Evolutionary conservation across 2,329 filamentous ascomycete genomes (phyloP), one percentile per base, ranked within the genome.

Genomic region (Ophiostoma quercus): DNA sequence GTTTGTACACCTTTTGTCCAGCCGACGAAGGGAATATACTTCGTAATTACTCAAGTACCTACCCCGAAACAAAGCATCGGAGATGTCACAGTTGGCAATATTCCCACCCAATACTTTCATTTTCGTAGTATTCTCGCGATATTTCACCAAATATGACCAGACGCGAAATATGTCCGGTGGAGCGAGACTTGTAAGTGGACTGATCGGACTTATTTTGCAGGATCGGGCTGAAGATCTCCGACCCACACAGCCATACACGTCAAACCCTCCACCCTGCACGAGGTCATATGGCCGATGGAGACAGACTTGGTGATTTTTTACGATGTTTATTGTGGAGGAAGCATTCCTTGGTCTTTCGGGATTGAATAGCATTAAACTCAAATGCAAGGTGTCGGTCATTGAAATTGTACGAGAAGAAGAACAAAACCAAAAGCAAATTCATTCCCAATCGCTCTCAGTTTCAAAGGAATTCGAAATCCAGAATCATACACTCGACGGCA

Each of bases 241-340:
- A 22, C n/a, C 51, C 51, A 57, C 51, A n/a, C 29, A 68, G 41
- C 41, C 14, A 47, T 47, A 16, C 43, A 47, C 43, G 7, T 47
- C 51, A 8, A 57, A 29, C 2, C 51, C 51, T 29, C 51, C 51
- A 57, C 22, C 51, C 51, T 57, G 51, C 51, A 25, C 2, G 11
- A 14, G n/a, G 51, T 57, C 22, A 57, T 57, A 29, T 57, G 51
- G 51, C 51, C 51, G 51, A 57, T 57, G 51, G 51, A 25, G 51
- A 57, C 51, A 57, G 22, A 39, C 14, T 65, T 68, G 57, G 67
- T 63, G 37, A 41, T 29, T 32, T 37, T 65, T 43, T 65, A 19
- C 37, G 47, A 37, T 19, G 43, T 29, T 68, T 65, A 14, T 9
- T 41, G 8, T 67, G 5, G 22, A 32, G 22, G 16, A 19, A 51